Percentiles rank a stretch among this genome's conserved stretches.
Evolutionary conservation across 768 basidiomycete species (phyloP).

Genomic region (Leccinum olivaceopallidum): DNA sequence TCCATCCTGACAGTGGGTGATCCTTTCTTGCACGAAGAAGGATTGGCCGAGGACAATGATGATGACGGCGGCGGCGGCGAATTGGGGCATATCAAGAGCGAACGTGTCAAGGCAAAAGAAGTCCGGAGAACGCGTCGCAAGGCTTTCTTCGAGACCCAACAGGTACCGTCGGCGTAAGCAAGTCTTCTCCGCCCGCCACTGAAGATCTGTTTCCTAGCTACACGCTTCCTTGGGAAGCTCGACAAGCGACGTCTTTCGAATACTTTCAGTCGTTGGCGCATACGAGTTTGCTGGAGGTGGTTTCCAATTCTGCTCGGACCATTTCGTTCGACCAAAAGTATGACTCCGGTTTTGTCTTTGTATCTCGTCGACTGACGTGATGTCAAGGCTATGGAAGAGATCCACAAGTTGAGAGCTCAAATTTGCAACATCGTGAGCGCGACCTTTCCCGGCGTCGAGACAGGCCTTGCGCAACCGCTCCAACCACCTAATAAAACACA

Average conservation of each 20-base stretch:
- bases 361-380: constrained; percentile 4
- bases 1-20: constrained; percentile 93
- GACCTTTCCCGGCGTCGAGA: constrained; percentile 68
- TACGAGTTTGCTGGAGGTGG: constrained; percentile 90
- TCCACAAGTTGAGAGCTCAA: constrained; percentile 91
- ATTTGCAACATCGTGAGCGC: constrained; percentile 80
- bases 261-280: constrained; percentile 93
- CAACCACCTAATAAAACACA: constrained; percentile 78
- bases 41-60: constrained; percentile 46
- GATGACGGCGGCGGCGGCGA: constrained; percentile 40
- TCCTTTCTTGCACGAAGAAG: constrained; percentile 89
- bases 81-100: constrained; percentile 46
- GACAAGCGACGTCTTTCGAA: constrained; percentile 82
- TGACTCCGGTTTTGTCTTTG: constrained; percentile 7
- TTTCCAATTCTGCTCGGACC: constrained; percentile 77
- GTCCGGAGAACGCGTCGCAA: constrained; percentile 60
- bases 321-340: constrained; percentile 91
- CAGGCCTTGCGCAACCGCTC: constrained; percentile 63
- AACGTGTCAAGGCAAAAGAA: constrained; percentile 55
- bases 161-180: constrained; percentile 45
- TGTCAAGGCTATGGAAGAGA: constrained; percentile 94
- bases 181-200: constrained; percentile 1
- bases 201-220: constrained; percentile 41
- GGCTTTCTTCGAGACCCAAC: constrained; percentile 80
- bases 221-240: constrained; percentile 80